Evolutionary conservation across 805 yeast genomes (phyloP).

Genomic region (Yueomyces sp.): DNA sequence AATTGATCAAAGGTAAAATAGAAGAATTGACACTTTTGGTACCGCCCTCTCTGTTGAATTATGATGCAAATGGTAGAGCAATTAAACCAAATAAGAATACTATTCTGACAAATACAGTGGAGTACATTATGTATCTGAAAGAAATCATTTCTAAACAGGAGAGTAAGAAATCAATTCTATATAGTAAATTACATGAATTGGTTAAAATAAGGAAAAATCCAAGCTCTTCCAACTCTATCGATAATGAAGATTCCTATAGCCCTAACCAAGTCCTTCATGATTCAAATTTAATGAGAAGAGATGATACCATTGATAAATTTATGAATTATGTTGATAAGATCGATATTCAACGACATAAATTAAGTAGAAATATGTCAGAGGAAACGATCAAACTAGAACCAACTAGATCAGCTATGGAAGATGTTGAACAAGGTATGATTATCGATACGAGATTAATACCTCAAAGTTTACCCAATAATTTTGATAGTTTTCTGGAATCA

Average conservation of each 20-base stretch:
- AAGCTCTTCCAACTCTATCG: neutral
- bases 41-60: constrained; percentile 56
- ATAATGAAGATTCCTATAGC: neutral
- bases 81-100: constrained; percentile 74
- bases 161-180: constrained; percentile 29
- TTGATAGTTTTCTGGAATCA: neutral
- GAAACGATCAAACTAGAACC: neutral
- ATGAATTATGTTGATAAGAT: too few relatives aligned
- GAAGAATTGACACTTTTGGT: constrained; percentile 69
- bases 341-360: neutral
- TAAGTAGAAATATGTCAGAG: neutral
- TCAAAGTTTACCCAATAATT: constrained; percentile 2
- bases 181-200: constrained; percentile 25
- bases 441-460: constrained; percentile 11
- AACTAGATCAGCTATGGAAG: constrained; percentile 1
- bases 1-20: constrained; percentile 76
- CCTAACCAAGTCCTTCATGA: neutral
- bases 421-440: constrained; percentile 10
- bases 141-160: constrained; percentile 47
- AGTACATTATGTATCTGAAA: constrained; percentile 55
- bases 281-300: too few relatives aligned
- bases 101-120: constrained; percentile 64
- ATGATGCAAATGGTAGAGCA: constrained; percentile 40
- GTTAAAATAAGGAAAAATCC: constrained; percentile 6
- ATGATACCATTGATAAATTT: too few relatives aligned